Evolutionary conservation across 148 eudicot genomes (phyloP), one percentile per base, ranked within the genome.

Genomic region (Talinum fruticosum): DNA sequence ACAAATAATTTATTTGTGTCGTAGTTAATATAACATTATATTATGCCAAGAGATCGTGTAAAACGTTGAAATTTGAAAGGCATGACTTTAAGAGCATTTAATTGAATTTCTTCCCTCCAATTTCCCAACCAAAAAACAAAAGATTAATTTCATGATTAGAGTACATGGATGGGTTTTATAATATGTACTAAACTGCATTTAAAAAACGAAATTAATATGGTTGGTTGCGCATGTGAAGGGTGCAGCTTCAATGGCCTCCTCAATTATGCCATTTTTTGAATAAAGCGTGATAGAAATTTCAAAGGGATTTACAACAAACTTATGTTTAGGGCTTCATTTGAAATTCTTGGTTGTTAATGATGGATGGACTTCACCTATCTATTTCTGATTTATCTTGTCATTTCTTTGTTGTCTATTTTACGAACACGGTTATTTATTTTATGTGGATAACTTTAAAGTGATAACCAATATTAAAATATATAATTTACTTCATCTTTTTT

Each of bases 181-280:
- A 41, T n/a, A n/a, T n/a, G n/a, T n/a, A n/a, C n/a, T n/a, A n/a
- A n/a, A n/a, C n/a, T n/a, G n/a, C n/a, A n/a, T n/a, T n/a, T n/a
- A n/a, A n/a, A n/a, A n/a, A n/a, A n/a, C n/a, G n/a, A n/a, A n/a
- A n/a, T n/a, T 8, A 41, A 10, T 36, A 44, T 76, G 23, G 59
- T 76, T 30, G 41, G 79, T 57, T 76, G 66, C 66, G 73, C 51
- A 34, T 76, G 73, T 53, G 49, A 33, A 24, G 26, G 26, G 29
- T 57, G 69, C 13, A 47, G 24, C 30, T 32, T 76, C 30, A 32
- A 23, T 32, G 59, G 35, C 23, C 65, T 73, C 75, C 75, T 73
- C 34, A 29, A 49, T 73, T 49, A 30, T 54, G 66, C 30, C 76
- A 53, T 73, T 61, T 51, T 38, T 51, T 12, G 36, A 33, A n/a